Evolutionary conservation across 805 yeast genomes (phyloP), one percentile per base, ranked within the genome.

Genomic region (Yarrowia keelungensis): DNA sequence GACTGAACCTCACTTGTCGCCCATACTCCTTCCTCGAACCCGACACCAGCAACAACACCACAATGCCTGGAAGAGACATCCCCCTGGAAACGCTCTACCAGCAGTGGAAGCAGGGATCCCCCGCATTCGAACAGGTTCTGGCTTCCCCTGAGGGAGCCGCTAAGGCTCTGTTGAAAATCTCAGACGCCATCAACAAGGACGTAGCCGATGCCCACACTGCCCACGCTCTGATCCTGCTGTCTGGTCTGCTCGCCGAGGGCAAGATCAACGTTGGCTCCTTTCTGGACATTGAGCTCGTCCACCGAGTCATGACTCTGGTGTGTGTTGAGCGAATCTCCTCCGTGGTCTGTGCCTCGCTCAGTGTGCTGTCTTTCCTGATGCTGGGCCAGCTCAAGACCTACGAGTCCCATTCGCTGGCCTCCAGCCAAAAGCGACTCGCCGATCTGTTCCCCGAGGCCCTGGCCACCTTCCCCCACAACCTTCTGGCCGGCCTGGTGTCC

Each of bases 111-210:
- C 67, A 38, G 67, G 56, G 47, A 8, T 62, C 67, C 2, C 67
- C 67, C 36, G 56, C 45, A 22, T 62, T 62, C 46, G 56, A 62
- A 22, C 54, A 62, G 45, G 39, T 62, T n/a, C 56, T 62, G 36
- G 43, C 67, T 5, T 62, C 67, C 26, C 67, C 67, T 16, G 67
- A 62, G 11, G 67, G 67, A 38, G 67, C 67, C n/a, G 67, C 67
- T 0, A 62, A 62, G 38, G 67, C 67, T 39, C 56, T 62, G 22
- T 39, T 62, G 38, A 62, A 62, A 26, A 62, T 62, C 54, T 62
- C 67, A 15, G 67, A 62, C 26, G 54, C 67, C 38, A 62, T 62
- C 45, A 47, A 47, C 56, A 62, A 62, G 35, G 54, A 47, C 12
- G 67, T 62, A 5, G 67, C 67, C n/a, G 67, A 62, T 10, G 56